Percentiles rank a stretch among this genome's conserved stretches.
These are phyloP conservation scores for Toxicodendron radicans DNA, from an alignment of 345 rosid species.

Conservation along the genomic window DNA sequence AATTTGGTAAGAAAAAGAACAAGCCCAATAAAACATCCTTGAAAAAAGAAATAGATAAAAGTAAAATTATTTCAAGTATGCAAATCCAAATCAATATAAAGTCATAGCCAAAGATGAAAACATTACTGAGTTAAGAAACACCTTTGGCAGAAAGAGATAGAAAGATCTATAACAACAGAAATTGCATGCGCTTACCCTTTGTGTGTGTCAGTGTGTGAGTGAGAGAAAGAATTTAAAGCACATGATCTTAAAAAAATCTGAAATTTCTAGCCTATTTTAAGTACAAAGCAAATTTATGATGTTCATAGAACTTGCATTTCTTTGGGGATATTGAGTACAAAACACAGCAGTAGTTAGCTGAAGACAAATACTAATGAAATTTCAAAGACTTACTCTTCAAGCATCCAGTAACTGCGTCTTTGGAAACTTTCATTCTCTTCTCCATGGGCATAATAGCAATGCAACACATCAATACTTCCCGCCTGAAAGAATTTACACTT, in stretches of 20 bases:
- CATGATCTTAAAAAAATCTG: not conserved
- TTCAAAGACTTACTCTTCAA: constrained; percentile 81
- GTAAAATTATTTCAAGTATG: constrained; percentile 18
- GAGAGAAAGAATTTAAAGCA: not conserved
- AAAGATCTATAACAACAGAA: not conserved
- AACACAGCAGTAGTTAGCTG: not conserved
- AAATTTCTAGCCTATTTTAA: not conserved
- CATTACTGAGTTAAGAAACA: too few species aligned
- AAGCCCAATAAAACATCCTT: constrained; percentile 1
- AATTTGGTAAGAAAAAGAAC: constrained; percentile 21
- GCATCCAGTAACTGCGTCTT: constrained; percentile 97
- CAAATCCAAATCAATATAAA: not conserved
- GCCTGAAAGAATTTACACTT: constrained; percentile 44
- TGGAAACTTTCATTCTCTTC: constrained; percentile 86
- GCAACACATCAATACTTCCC: constrained; percentile 89
- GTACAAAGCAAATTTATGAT: not conserved
- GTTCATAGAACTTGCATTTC: not conserved
- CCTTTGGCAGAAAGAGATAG: too few species aligned
- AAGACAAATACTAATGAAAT: constrained; percentile 12
- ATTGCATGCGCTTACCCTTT: not conserved
- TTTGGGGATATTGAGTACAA: not conserved
- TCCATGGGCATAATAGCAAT: constrained; percentile 98
- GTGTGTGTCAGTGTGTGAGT: not conserved
- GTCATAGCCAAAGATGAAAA: not conserved
- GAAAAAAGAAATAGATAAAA: constrained; percentile 9